A percentile compares a stretch with the other conserved stretches of the same genome.
phyloP scores from a whole-genome alignment of 495 filamentous ascomycete genomes.

The Hypoxylon subgilvum region DNA sequence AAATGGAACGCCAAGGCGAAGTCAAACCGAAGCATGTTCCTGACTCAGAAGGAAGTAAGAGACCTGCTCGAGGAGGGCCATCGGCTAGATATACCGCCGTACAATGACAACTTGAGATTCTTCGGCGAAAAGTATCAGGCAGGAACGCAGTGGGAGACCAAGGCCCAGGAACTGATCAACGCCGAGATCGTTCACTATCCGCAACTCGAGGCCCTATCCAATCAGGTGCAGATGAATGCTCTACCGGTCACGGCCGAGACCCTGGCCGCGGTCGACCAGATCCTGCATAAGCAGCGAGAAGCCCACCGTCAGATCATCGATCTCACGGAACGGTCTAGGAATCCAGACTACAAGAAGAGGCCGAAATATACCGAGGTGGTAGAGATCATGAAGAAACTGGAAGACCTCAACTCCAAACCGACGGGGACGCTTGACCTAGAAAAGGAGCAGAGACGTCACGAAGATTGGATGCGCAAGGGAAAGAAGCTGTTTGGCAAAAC shows the following conservation, averaged over 20 bases:
- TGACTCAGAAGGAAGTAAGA: conserved; percentile 76
- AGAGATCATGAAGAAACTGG: conserved; percentile 83
- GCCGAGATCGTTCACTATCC: conserved; percentile 90
- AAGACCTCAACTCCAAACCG: conserved; percentile 89
- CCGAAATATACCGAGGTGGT: conserved; percentile 90
- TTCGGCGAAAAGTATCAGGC: conserved; percentile 75
- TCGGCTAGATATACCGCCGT: conserved; percentile 75
- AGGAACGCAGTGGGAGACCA: conserved; percentile 89
- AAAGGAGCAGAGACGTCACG: conserved; percentile 91
- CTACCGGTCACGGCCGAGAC: conserved; percentile 85
- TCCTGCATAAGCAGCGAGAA: conserved; percentile 94
- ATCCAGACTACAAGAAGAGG: conserved; percentile 75
- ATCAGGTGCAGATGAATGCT: conserved; percentile 69
- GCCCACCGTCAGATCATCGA: conserved; percentile 84
- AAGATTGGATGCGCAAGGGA: conserved; percentile 98
- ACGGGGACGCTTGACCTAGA: conserved; percentile 90
- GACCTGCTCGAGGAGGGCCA: conserved; percentile 77
- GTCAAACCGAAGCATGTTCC: conserved; percentile 63
- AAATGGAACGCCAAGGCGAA: conserved; percentile 85
- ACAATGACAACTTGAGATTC: conserved; percentile 75
- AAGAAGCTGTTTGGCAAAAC: conserved; percentile 99
- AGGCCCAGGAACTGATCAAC: conserved; percentile 90
- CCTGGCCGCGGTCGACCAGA: conserved; percentile 82
- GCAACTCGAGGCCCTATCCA: conserved; percentile 88
- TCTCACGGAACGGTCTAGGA: conserved; percentile 76